Evolutionary conservation across 2,329 filamentous ascomycete genomes (phyloP), one percentile per base, ranked within the genome.

Genomic region (Mollisia scopiformis): DNA sequence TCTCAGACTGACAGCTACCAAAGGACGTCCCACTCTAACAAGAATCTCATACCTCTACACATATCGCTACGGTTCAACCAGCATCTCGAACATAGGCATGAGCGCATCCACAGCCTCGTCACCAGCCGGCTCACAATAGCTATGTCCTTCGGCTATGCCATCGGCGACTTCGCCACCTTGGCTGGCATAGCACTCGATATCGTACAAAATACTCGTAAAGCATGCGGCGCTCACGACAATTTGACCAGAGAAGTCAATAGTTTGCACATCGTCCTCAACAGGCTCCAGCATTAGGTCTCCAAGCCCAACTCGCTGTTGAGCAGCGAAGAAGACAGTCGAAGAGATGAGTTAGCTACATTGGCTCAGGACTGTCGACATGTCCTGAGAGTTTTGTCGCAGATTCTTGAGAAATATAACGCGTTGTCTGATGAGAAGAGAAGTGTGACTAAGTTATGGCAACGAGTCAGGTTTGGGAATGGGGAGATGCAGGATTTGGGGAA

Each of bases 231-330:
- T 30, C 81, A 84, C 57, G 75, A 75, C 53, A 76, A 80, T 21
- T 74, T 84, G 41, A 77, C 81, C 2, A 68, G 73, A 14, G 78
- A 79, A 21, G 77, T 86, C 49, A 80, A 79, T 50, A 75, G 76
- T 46, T 75, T 88, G 47, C 82, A 86, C 66, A 77, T 79, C 14
- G 79, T 80, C 6, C 75, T 87, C 3, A 80, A 82, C 55, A 80
- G 85, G 63, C 75, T 88, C 33, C 81, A 81, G 53, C 74, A 78
- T 58, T 84, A 87, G 71, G 79, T 80, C 28, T 78, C 80, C 59
- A 82, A 85, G 63, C 76, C 77, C 0, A 80, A 81, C 65, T 86
- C 84, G 8, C 74, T 82, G 10, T 76, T 87, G 21, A 81, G 81
- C 72, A 39, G 21, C 21, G 53, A 63, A 6, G 63, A 59, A 14